Evolutionary conservation across 1,284 basidiomycete species (phyloP), one percentile per base, ranked within the genome.

Genomic region (Peniophora sp.): DNA sequence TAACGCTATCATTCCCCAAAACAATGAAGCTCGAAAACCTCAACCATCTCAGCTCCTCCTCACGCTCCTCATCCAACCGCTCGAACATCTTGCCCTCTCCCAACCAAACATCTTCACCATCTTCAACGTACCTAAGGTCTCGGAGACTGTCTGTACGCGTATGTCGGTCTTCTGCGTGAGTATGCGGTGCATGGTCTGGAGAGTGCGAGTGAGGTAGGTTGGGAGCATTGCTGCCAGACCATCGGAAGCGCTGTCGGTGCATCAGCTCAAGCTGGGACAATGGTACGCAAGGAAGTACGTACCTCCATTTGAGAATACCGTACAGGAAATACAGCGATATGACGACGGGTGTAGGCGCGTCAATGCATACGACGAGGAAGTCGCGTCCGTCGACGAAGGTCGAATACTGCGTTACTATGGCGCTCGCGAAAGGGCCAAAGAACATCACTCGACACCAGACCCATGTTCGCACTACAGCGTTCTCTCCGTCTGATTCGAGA

Each of bases 371-470:
- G 6, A 58, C 41, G n/a, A 69, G 50, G 59, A 68, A 62, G 51
- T 68, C 66, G 32, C 63, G 61, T 12, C 65, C 70, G 5, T 66
- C 64, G 8, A 61, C 53, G 50, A 69, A 63, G 19, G 58, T 53
- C 48, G 63, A 65, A 69, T 72, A 75, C 53, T 83, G 70, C 45
- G 68, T 63, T 8, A 60, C 61, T 9, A 71, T 47, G 3, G 68
- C 67, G 12, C 66, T 66, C 43, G 72, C 27, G 12, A 77, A 59
- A 2, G 83, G 83, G 8, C 79, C 84, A 2, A 81, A 19, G 62
- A 85, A 80, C 10, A 89, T 70, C 60, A 74, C 69, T 2, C 66
- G 45, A 35, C 88, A 75, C 85, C 86, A 89, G 20, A 86, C 73
- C 75, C 69, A 74, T 0, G 78, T 76, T 11, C 68, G 62, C 39